Base-by-base conservation (phyloP, 305 asterid species). In the Andrographis paniculata region DNA sequence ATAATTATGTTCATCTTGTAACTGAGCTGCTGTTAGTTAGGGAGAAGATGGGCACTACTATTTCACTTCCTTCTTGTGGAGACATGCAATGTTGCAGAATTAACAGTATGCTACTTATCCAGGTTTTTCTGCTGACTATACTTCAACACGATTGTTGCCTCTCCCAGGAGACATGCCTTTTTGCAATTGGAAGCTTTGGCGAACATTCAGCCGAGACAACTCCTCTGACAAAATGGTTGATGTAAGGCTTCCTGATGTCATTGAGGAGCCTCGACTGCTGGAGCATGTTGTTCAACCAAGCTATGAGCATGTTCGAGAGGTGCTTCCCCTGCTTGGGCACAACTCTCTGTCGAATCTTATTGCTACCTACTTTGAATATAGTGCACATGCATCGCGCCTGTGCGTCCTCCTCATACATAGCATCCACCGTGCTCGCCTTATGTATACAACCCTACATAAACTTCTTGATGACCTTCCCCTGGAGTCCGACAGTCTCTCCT, bases 141-240 rank as follows among this genome's bases (percentile, higher is more conserved):
- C 84, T n/a, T 71, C 84, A 8, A 35, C 64, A 12, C 98, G 17
- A 78, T 94, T 2, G 84, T 78, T 47, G 80, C 69, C 88, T 86
- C 35, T 62, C 73, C 55, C 71, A 60, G 21, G 94, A 84, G n/a
- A 59, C 86, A 82, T 66, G 50, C 68, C 48, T 71, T 59, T 46
- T 24, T 24, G 6, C 8, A 3, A 67, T 38, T 30, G 65, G 14
- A 92, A 86, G 70, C 77, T 86, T 44, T 66, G 84, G 67, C 71
- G 70, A 23, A 65, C 65, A 44, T 69, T 84, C 45, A 75, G 63
- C 62, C 69, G 33, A 18, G 64, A 67, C 52, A 43, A 41, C 31
- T 60, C 70, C n/a, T 56, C 67, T 20, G 65, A 59, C 52, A 74
- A 62, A 42, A 62, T 37, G 19, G 64, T 67, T 30, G 74, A 50